phyloP scores from a whole-genome alignment of 1,284 basidiomycete genomes.

The Cerioporus squamosus region DNA sequence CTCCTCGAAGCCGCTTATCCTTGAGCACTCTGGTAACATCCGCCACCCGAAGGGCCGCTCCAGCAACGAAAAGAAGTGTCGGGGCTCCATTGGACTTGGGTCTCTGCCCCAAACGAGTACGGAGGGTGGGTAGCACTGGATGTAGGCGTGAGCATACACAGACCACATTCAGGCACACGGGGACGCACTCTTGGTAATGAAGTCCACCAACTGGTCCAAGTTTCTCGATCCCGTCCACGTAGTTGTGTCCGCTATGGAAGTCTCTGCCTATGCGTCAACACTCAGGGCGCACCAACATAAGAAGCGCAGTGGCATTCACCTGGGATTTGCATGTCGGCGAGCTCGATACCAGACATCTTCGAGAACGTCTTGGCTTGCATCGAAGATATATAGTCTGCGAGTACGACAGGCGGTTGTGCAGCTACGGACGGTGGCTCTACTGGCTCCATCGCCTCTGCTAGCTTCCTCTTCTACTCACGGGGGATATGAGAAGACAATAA shows the following conservation, averaged over 20 bases:
- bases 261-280: conserved; percentile 62
- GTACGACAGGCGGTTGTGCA: conserved; percentile 53
- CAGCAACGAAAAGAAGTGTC: conserved; percentile 75
- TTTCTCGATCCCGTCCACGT: conserved; percentile 70
- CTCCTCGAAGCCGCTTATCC: conserved; percentile 67
- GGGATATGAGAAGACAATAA: conserved; percentile 12
- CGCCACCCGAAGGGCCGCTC: conserved; percentile 79
- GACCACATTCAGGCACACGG: not conserved
- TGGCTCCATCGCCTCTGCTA: conserved; percentile 49
- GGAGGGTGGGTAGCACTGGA: conserved; percentile 69
- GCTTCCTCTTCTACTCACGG: conserved; percentile 59
- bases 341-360: conserved; percentile 69
- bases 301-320: conserved; percentile 49
- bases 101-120: conserved; percentile 68
- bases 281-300: conserved; percentile 39
- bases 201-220: conserved; percentile 69
- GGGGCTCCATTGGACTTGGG: conserved; percentile 79
- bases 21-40: conserved; percentile 76
- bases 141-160: not conserved
- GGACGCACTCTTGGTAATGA: conserved; percentile 68
- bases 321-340: conserved; percentile 73
- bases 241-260: conserved; percentile 74
- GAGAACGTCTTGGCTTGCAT: conserved; percentile 69
- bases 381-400: conserved; percentile 63
- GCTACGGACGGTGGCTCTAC: conserved; percentile 54